Evolutionary conservation across 805 yeast genomes (phyloP).

Genomic region (Grigorovia transvaalensis): DNA sequence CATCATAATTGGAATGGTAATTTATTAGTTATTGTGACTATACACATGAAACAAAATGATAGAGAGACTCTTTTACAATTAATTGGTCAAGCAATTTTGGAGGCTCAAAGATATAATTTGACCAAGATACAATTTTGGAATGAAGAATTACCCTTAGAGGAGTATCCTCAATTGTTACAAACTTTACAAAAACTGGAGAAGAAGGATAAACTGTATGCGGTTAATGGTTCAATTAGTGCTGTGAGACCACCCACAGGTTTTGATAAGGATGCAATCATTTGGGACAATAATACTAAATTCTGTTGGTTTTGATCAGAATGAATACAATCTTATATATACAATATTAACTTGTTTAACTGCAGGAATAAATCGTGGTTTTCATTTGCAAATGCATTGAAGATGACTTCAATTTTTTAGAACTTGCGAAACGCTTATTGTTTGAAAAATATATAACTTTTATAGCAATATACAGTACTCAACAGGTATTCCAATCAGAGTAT

Average conservation of each 20-base stretch:
- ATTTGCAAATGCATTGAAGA: too few relatives aligned
- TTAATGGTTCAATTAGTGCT: slow-evolving; percentile 33
- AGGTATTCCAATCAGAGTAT: too few relatives aligned
- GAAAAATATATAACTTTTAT: too few relatives aligned
- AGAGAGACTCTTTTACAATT: slow-evolving; percentile 20
- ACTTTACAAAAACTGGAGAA: slow-evolving; percentile 18
- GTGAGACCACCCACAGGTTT: slow-evolving; percentile 27
- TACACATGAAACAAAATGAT: slow-evolving; percentile 8
- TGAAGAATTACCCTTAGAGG: slow-evolving; percentile 24
- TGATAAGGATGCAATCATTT: slow-evolving; percentile 18
- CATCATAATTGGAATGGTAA: slow-evolving; percentile 33
- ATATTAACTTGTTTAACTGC: too few relatives aligned
- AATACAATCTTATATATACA: too few relatives aligned
- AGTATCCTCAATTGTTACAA: slow-evolving; percentile 14
- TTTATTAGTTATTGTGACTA: slow-evolving; percentile 22
- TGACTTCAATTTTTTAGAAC: too few relatives aligned
- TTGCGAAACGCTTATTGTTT: too few relatives aligned
- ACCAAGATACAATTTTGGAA: slow-evolving; percentile 33
- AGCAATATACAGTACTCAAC: too few relatives aligned
- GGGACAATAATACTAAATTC: slow-evolving; percentile 39
- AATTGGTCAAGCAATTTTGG: slow-evolving; percentile 27
- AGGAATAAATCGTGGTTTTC: too few relatives aligned
- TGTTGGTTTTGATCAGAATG: slow-evolving; percentile 34
- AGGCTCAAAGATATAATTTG: slow-evolving; percentile 24
- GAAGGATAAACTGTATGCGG: slow-evolving; percentile 12